phyloP scores from a whole-genome alignment of 108 stramenopile genomes.

The Ochromonas danica region DNA sequence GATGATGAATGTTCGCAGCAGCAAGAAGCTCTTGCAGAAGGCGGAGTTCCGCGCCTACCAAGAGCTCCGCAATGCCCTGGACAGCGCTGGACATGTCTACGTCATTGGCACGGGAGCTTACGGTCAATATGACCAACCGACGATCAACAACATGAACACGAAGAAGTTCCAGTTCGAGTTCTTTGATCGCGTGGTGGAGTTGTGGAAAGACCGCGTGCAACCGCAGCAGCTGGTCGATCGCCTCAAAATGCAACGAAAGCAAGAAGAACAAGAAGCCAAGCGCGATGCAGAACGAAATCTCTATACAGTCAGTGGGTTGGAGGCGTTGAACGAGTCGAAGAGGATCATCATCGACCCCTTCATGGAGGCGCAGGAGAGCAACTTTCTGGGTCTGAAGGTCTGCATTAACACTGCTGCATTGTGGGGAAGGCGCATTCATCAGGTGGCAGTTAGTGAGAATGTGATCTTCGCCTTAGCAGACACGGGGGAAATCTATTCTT shows the following conservation, averaged over 20 bases:
- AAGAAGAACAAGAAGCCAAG: conserved; percentile 30
- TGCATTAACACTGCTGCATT: conserved; percentile 58
- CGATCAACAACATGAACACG: conserved; percentile 36
- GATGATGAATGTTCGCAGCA: conserved; percentile 48
- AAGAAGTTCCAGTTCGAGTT: conserved; percentile 42
- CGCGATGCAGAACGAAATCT: neutral
- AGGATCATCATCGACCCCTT: conserved; percentile 26
- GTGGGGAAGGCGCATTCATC: conserved; percentile 60
- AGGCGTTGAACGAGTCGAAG: neutral
- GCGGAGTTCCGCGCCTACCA: conserved; percentile 54
- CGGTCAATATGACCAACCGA: conserved; percentile 54
- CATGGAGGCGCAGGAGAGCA: conserved; percentile 8
- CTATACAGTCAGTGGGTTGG: neutral
- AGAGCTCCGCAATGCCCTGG: conserved; percentile 59
- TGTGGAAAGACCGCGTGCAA: conserved; percentile 54
- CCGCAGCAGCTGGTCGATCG: conserved; percentile 31
- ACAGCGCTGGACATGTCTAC: conserved; percentile 66
- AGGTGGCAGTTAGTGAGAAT: conserved; percentile 55
- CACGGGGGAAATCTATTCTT: conserved; percentile 56
- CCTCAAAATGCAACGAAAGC: neutral
- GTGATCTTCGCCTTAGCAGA: conserved; percentile 63
- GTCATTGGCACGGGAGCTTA: conserved; percentile 62
- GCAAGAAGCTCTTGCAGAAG: conserved; percentile 40
- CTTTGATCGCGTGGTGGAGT: conserved; percentile 48
- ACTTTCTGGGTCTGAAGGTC: conserved; percentile 32